A percentile compares a stretch with the other conserved stretches of the same genome.
phyloP scores from a whole-genome alignment of 176 grass and related monocot genomes.

The Eragrostis nindensis region DNA sequence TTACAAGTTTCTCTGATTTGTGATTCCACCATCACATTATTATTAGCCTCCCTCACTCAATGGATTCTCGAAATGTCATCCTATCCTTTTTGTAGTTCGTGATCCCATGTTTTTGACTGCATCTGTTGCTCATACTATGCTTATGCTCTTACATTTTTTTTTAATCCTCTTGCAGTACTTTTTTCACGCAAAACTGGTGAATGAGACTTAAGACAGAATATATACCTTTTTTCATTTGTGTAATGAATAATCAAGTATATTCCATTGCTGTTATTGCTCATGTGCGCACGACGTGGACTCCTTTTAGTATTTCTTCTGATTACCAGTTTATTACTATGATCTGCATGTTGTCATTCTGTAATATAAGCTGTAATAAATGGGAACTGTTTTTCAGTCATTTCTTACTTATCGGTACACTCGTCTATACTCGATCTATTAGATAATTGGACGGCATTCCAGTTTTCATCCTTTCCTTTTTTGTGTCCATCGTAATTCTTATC shows the following conservation, averaged over 20 bases:
- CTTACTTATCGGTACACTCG: too few species aligned
- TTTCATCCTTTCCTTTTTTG: constrained; percentile 5
- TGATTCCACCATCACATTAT: constrained; percentile 15
- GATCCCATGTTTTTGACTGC: not conserved
- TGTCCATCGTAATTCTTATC: constrained; percentile 21
- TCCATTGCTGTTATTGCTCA: too few species aligned
- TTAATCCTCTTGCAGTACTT: not conserved
- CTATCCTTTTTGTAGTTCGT: not conserved
- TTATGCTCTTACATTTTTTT: not conserved
- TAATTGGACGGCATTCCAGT: too few species aligned
- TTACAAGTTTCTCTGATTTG: constrained; percentile 12
- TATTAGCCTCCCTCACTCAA: not conserved
- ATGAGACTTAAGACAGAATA: not conserved
- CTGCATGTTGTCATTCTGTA: too few species aligned
- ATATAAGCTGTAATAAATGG: too few species aligned
- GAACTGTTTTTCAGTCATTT: too few species aligned
- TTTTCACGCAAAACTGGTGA: not conserved
- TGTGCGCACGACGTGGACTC: too few species aligned
- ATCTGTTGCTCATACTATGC: not conserved
- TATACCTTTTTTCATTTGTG: too few species aligned
- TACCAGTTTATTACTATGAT: too few species aligned
- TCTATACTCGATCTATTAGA: too few species aligned
- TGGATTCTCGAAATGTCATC: constrained; percentile 27
- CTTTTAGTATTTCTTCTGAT: too few species aligned
- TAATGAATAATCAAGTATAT: too few species aligned